These are phyloP conservation scores for Urtica urens DNA, from an alignment of 306 rosid species.

Conservation along the genomic window DNA sequence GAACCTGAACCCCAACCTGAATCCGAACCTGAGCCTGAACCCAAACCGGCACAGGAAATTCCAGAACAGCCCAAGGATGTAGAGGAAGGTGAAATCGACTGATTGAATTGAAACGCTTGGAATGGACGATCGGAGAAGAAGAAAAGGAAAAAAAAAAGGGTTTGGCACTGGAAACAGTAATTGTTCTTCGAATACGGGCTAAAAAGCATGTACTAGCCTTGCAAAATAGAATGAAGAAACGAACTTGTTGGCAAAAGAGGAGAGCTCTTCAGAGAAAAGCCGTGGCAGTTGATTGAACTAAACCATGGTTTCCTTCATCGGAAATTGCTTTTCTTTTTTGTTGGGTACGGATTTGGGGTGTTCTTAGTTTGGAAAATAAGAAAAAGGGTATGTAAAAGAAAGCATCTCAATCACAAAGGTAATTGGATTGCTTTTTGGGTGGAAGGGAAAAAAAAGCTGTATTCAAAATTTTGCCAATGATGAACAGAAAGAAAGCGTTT, in stretches of 20 bases:
- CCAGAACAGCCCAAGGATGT: constrained; percentile 44
- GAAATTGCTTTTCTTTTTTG: too few relatives aligned
- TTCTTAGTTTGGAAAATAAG: constrained; percentile 20
- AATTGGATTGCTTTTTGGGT: constrained; percentile 21
- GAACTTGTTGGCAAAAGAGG: background rate
- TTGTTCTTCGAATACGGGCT: background rate
- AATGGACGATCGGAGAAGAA: constrained; percentile 5
- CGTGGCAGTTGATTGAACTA: background rate
- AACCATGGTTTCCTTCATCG: too few relatives aligned
- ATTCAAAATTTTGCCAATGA: constrained; percentile 35
- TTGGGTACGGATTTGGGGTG: constrained; percentile 21
- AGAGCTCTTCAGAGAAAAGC: background rate
- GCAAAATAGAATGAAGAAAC: background rate
- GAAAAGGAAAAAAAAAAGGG: background rate
- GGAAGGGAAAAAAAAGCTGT: constrained; percentile 9
- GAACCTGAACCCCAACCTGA: constrained; percentile 44
- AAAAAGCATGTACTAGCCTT: background rate
- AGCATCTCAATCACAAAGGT: background rate
- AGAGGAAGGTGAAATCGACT: constrained; percentile 79
- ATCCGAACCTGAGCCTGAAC: constrained; percentile 11
- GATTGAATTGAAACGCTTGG: constrained; percentile 1
- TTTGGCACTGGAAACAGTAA: background rate
- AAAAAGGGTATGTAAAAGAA: constrained; percentile 11
- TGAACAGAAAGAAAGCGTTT: too few relatives aligned
- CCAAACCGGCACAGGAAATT: too few relatives aligned